These are phyloP conservation scores for Graphiopsis chlorocephala DNA, from an alignment of 2,329 filamentous ascomycete genomes.

Conservation along the genomic window DNA sequence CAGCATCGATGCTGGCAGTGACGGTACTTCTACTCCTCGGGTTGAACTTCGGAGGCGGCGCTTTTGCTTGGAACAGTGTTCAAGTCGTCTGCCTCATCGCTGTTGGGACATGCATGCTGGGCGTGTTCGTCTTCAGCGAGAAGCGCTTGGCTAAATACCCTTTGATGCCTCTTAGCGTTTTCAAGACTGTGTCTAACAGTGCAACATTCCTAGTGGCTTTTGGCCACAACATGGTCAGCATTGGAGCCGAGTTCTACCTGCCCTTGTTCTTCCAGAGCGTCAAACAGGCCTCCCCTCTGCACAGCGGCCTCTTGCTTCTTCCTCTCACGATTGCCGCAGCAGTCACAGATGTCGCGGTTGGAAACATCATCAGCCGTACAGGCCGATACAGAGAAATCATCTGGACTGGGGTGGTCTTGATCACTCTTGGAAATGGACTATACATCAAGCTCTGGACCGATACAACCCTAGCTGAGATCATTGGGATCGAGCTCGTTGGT, in stretches of 20 bases:
- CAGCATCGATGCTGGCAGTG: conserved; percentile 50
- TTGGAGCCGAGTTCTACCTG: conserved; percentile 73
- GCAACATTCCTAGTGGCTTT: conserved; percentile 66
- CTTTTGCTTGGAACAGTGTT: conserved; percentile 53
- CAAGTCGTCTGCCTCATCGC: conserved; percentile 57
- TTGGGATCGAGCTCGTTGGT: conserved; percentile 58
- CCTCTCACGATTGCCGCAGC: conserved; percentile 35
- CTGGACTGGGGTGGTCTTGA: conserved; percentile 41
- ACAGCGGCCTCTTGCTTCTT: conserved; percentile 47
- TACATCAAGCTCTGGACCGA: conserved; percentile 38
- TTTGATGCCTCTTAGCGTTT: conserved; percentile 71
- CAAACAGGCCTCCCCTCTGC: conserved; percentile 58
- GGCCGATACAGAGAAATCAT: conserved; percentile 52
- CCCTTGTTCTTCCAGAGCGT: conserved; percentile 83
- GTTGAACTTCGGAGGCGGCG: conserved; percentile 53
- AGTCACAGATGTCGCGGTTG: conserved; percentile 45
- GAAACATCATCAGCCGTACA: conserved; percentile 45
- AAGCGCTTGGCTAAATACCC: conserved; percentile 66
- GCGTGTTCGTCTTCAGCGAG: conserved; percentile 69
- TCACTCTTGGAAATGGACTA: conserved; percentile 39
- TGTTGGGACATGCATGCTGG: conserved; percentile 52
- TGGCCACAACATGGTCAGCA: conserved; percentile 73
- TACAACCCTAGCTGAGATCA: conserved; percentile 37
- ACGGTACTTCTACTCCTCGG: conserved; percentile 54
- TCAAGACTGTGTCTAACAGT: conserved; percentile 63